A percentile compares a stretch with the other conserved stretches of the same genome.
These are phyloP conservation scores for Cymbopogon flexuosus DNA, from an alignment of 202 grass and related monocot species.

Conservation along the genomic window DNA sequence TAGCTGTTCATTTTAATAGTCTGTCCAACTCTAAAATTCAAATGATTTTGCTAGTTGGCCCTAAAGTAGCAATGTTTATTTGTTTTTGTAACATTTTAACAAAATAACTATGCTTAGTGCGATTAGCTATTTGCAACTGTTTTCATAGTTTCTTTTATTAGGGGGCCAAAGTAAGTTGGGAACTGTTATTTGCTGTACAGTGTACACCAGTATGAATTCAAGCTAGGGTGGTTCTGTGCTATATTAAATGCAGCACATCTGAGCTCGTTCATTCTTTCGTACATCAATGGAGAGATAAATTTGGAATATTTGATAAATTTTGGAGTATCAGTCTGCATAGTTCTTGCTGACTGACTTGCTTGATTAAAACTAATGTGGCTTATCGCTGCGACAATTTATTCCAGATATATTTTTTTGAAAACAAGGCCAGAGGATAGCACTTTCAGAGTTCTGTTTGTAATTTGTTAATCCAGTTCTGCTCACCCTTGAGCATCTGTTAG, in stretches of 20 bases:
- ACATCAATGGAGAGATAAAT: not conserved
- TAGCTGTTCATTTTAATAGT: not conserved
- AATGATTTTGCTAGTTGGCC: not conserved
- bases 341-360: not conserved
- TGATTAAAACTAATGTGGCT: not conserved
- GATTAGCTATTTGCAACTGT: not conserved
- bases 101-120: not conserved
- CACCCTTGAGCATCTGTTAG: not conserved
- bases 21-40: not conserved
- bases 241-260: slow-evolving; percentile 13
- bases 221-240: not conserved
- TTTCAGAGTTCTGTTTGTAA: not conserved
- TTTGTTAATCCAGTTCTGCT: not conserved
- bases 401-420: not conserved
- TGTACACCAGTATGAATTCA: not conserved
- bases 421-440: not conserved
- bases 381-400: not conserved
- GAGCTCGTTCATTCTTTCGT: slow-evolving; percentile 18
- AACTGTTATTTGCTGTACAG: not conserved
- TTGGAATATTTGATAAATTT: not conserved
- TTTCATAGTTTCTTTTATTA: slow-evolving; percentile 10
- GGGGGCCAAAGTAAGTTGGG: not conserved
- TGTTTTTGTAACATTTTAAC: not conserved
- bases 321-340: slow-evolving; percentile 1
- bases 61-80: not conserved